Evolutionary conservation across 2,329 filamentous ascomycete species (phyloP), one percentile per base, ranked within the genome.

Genomic region (Aspergillus persii): DNA sequence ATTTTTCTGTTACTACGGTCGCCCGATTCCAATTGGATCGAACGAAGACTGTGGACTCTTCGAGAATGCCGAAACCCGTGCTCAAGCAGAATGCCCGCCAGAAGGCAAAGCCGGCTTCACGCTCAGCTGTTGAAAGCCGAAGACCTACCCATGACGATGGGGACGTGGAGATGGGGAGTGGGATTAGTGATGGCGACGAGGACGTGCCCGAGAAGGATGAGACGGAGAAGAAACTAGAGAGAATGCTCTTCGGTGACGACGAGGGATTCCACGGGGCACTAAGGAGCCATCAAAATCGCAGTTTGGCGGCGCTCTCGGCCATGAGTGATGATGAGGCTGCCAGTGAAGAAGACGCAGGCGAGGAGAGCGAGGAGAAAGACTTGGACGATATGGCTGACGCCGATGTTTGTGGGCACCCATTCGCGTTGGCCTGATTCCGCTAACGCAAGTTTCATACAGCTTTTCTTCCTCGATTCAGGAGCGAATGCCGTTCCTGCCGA

Each of bases 241-340:
- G 88, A 64, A 80, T 97, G 62, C 90, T 99, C 3, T 90, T 99
- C 62, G 95, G 95, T 57, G 90, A 96, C 76, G 87, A 89, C 50
- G 84, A 86, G n/a, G 90, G 88, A 36, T 98, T 98, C 74, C 84
- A 88, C 59, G 83, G 89, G 58, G 88, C 89, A 47, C 79, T 98
- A 54, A 89, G 89, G 78, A 69, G 78, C 75, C 76, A 86, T 79
- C 69, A 80, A 64, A 46, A 69, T 70, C 74, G 80, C 57, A 76
- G 74, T 11, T 69, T 73, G 56, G 75, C 76, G 60, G 74, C 73
- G 54, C 69, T 78, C 8, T 71, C 73, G 50, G 63, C 72, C 18
- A 64, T 73, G 57, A 68, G 66, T 55, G 70, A 69, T 48, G 64
- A 68, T 7, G 70, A 72, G 44, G 69, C 65, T 56, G 69, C 61